A percentile compares a stretch with the other conserved stretches of the same genome.
Evolutionary conservation across 2,329 filamentous ascomycete species (phyloP).

Genomic region (Calycina marina): DNA sequence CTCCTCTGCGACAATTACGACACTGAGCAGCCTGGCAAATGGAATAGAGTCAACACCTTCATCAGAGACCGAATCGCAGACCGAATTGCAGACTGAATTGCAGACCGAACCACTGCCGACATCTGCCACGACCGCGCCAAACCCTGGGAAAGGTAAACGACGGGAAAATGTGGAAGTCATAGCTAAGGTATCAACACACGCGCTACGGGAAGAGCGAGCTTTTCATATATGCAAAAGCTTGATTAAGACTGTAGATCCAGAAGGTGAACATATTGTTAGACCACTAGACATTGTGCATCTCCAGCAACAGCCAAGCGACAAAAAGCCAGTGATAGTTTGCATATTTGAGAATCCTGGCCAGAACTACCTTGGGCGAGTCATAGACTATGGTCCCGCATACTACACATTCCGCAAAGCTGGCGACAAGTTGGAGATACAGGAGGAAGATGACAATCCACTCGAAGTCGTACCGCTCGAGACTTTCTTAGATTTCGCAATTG

Average conservation of each 20-base stretch:
- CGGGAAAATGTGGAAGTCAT: slow-evolving; percentile 54
- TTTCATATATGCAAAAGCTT: slow-evolving; percentile 71
- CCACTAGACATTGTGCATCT: slow-evolving; percentile 70
- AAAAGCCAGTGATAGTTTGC: slow-evolving; percentile 57
- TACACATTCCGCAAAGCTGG: slow-evolving; percentile 41
- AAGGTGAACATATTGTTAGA: slow-evolving; percentile 61
- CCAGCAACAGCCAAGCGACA: slow-evolving; percentile 51
- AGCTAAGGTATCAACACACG: slow-evolving; percentile 70
- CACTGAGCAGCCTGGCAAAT: too few relatives aligned
- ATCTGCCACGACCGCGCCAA: too few relatives aligned
- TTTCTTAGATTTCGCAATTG: slow-evolving; percentile 85
- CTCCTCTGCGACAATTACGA: too few relatives aligned
- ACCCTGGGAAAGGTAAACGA: too few relatives aligned
- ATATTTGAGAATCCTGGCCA: slow-evolving; percentile 68
- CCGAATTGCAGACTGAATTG: too few relatives aligned
- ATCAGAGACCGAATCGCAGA: too few relatives aligned
- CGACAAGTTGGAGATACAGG: slow-evolving; percentile 26
- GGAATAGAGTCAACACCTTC: too few relatives aligned
- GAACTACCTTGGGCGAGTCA: slow-evolving; percentile 55
- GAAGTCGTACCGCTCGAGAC: slow-evolving; percentile 54
- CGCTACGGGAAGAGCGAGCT: slow-evolving; percentile 71
- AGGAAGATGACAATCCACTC: slow-evolving; percentile 28
- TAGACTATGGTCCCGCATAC: slow-evolving; percentile 67
- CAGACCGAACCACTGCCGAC: too few relatives aligned
- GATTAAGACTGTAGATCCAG: slow-evolving; percentile 54